Evolutionary conservation across 2,329 filamentous ascomycete species (phyloP), one percentile per base, ranked within the genome.

Genomic region (Alternaria angustiovoidea): DNA sequence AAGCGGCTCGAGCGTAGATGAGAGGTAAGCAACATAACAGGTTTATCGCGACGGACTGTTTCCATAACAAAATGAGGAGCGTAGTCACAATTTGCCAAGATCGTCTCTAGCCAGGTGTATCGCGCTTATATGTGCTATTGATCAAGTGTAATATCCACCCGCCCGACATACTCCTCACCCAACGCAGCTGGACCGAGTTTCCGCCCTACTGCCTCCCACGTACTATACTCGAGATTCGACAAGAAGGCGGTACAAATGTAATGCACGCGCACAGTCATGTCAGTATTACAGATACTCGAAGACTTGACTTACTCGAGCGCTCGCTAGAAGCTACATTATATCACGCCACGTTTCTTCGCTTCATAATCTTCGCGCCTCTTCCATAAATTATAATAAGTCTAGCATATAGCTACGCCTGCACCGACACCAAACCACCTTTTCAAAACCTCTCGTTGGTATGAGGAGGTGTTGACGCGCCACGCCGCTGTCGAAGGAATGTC

Each of bases 381-480:
- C 12, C 3, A 22, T 18, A 14, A 5, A n/a, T 12, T 2, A 26
- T 5, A 32, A n/a, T 7, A 16, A 26, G 24, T 14, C 30, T 18
- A 36, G 32, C 12, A 42, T 14, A 14, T 20, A 42, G 20, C 39
- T 22, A 14, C 9, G 30, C 18, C 20, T 20, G 24, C 2, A 20
- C 57, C 67, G 65, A 71, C 62, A 24, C 14, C 22, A 51, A 43
- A 42, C 34, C 61, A 62, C 56, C 54, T 36, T 71, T 53, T 61
- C 64, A 63, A 68, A 62, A 62, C 66, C 69, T 49, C 22, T 59
- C 44, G 59, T 49, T 75, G 71, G 71, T 62, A 69, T 64, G 65
- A 38, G 60, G 57, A 36, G 63, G 60, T 66, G 64, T 59, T n/a
- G 41, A 57, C 46, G 54, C 55, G 54, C 62, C 63, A 59, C 54